Base-by-base conservation (phyloP, 2,329 filamentous ascomycete genomes). In the Anisogramma anomala region DNA sequence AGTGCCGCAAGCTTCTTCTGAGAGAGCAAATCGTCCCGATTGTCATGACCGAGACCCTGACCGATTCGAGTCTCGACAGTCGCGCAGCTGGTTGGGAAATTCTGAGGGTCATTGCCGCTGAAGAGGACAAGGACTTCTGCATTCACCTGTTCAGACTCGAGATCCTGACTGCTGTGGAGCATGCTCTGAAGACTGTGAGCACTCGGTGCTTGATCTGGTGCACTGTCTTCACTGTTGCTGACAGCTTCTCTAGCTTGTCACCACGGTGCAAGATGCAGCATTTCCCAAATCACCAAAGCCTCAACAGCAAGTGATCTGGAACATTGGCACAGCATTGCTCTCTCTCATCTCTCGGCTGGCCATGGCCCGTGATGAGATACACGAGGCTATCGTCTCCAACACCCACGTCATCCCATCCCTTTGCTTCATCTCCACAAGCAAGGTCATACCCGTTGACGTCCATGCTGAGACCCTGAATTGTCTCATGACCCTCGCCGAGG, bases 71-170 rank as follows among this genome's bases (percentile, higher is more conserved):
- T 43, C 62, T 79, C 39, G 77, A 82, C 58, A 76, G 74, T 50
- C 68, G 74, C 35, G 72, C 76, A 32, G 74, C 77, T 15, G 79
- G 76, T n/a, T 83, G 79, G 79, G 71, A 72, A 10, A 78, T 82
- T 48, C 61, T 83, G 39, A 68, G 71, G 48, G 68, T 74, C 31
- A 63, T 83, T 39, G 72, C 71, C 2, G 63, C 72, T 47, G 72
- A 79, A 52, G 79, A 82, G 55, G 77, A 79, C 50, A 63, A 71
- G 10, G 78, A 81, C 52, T 82, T 82, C 45, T 79, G 75, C 48
- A 62, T 82, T 15, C 77, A 82, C 50, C 56, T 83, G 43, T 81
- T 71, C 52, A 64, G 79, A 32, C 62, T 72, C 20, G 77, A 81
- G 54, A 58, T 80, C 11, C 52, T 82, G 45, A 74, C 72, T 20